These are phyloP conservation scores for Clonostachys solani DNA, from an alignment of 2,329 filamentous ascomycete genomes.

Conservation along the genomic window DNA sequence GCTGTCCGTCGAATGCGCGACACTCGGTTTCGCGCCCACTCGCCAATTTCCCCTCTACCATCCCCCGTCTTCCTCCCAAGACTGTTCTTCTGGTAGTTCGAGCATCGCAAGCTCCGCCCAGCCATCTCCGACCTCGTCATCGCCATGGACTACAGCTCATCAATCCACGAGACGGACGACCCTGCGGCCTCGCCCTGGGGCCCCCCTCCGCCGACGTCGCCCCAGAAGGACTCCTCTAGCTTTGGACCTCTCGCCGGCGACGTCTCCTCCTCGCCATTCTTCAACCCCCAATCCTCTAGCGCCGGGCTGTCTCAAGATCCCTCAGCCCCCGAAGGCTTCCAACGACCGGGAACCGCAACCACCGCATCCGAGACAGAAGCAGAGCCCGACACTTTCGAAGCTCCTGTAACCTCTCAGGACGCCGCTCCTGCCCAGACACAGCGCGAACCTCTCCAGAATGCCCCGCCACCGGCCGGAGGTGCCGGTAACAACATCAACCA, in stretches of 20 bases:
- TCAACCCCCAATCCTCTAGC: conserved; percentile 35
- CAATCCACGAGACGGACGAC: conserved; percentile 50
- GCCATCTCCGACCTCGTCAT: conserved; percentile 1
- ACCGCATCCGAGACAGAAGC: conserved; percentile 38
- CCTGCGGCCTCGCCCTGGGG: conserved; percentile 53
- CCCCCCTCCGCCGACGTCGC: conserved; percentile 46
- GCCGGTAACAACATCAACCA: conserved; percentile 2
- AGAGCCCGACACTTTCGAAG: conserved; percentile 25
- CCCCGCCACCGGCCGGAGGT: conserved; percentile 5
- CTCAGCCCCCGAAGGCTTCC: conserved; percentile 31
- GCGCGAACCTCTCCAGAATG: neutral
- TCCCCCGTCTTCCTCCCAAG: neutral
- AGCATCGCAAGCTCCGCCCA: neutral
- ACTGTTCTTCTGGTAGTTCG: neutral
- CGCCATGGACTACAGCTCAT: conserved; percentile 55
- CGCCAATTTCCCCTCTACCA: neutral
- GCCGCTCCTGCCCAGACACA: neutral
- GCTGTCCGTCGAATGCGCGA: no score
- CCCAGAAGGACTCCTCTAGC: conserved; percentile 36
- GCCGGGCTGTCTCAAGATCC: conserved; percentile 31
- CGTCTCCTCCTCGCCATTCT: conserved; percentile 33
- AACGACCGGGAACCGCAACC: conserved; percentile 41
- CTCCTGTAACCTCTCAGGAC: conserved; percentile 6
- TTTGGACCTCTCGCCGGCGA: conserved; percentile 37
- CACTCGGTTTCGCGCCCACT: neutral